Base-by-base conservation (phyloP, 306 rosid genomes). In the Citrullus mucosospermus region DNA sequence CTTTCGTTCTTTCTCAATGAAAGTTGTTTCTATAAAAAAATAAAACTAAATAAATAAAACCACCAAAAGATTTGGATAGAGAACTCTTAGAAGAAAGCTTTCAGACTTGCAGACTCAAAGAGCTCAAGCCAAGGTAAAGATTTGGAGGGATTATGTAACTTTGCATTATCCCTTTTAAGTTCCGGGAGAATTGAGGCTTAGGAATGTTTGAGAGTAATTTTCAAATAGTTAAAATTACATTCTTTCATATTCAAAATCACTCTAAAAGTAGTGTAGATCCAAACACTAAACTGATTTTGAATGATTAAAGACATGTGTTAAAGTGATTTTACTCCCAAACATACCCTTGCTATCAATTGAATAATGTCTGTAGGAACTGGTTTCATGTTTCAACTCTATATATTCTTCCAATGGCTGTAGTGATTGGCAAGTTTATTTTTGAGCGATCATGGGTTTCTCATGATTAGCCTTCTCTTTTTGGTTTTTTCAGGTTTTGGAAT, bases 401-500 rank as follows among this genome's bases (percentile, higher is more conserved):
- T 38, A 38, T 66, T 62, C 68, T 30, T 62, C 8, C 43, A 14
- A 62, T 18, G 50, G 5, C 28, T 66, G 38, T 6, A 38, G 50
- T 66, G 44, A 32, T 66, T 17, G 50, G 43, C 8, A 62, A 62
- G n/a, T 62, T 62, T 30, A 60, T 60, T 0, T 62, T 62, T 32
- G 8, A 62, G 20, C 5, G 10, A 62, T 63, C 44, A 32, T 14
- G 39, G 10, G 17, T 32, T 15, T 38, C 53, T 67, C 30, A 4
- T 39, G 70, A 57, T 11, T 53, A 48, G 25, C 70, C 44, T 32
- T 63, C 34, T 59, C 10, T 60, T 63, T 59, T 53, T 72, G 80
- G 78, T 46, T 69, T 85, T 57, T 17, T 80, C 86, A 91, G 96
- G 90, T 87, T 77, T 82, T 91, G 88, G 92, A 91, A 83, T 91